Conservation (phyloP, 306 rosid genomes). For the Cicer pinnatifidum region DNA sequence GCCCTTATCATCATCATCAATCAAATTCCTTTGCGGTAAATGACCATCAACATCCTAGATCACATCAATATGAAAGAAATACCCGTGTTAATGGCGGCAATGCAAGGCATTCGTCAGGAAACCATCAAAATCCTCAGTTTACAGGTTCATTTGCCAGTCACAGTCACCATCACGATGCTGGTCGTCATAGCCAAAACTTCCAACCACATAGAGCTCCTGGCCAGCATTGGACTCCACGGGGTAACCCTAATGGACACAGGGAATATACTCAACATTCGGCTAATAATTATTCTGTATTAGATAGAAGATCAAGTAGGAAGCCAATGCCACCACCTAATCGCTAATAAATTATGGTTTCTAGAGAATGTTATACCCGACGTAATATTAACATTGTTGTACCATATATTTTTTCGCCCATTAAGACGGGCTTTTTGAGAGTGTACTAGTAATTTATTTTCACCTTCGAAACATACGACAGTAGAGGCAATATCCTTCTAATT, state of each 20-base stretch:
- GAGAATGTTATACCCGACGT: constrained; percentile 3
- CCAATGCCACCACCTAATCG: constrained; percentile 64
- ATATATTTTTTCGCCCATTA: constrained; percentile 11
- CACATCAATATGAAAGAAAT: constrained; percentile 61
- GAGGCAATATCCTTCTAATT: not conserved
- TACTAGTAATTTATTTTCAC: constrained; percentile 16
- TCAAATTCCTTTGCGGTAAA: constrained; percentile 56
- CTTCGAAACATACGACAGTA: not conserved
- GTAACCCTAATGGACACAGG: constrained; percentile 43
- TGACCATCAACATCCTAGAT: constrained; percentile 46
- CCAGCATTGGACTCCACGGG: constrained; percentile 51
- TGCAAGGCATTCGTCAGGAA: constrained; percentile 53
- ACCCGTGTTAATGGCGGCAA: constrained; percentile 46
- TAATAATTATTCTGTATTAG: constrained; percentile 62
- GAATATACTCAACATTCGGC: constrained; percentile 57
- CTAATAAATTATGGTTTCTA: constrained; percentile 41
- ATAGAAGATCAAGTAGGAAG: constrained; percentile 57
- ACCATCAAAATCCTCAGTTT: constrained; percentile 48
- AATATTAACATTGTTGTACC: constrained; percentile 50
- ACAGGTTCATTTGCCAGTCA: constrained; percentile 38
- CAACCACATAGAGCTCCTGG: constrained; percentile 47
- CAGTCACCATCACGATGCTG: constrained; percentile 46
- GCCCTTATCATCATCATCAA: constrained; percentile 43
- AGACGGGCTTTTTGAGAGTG: not conserved
- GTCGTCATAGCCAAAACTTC: constrained; percentile 52